Evolutionary conservation across 352 stramenopile genomes (phyloP).

Genomic region (Chrysophaeum taylorii): DNA sequence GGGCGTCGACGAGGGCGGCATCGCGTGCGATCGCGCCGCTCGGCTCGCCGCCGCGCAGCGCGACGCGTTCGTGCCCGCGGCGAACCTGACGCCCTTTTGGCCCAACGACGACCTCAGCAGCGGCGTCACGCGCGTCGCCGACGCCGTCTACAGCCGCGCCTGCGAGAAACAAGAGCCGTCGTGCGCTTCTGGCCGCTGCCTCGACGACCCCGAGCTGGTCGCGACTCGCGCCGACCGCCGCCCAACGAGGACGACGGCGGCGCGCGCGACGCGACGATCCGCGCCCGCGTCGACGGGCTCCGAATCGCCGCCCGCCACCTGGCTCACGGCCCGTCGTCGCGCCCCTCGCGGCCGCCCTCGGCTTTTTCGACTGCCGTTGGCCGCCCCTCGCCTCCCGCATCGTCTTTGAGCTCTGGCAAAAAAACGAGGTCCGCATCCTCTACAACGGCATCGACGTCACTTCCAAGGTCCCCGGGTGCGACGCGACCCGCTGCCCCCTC

Average conservation of each 20-base stretch:
- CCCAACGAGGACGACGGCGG: not conserved
- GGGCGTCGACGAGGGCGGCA: not conserved
- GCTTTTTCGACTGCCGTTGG: not conserved
- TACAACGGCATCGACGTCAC: not conserved
- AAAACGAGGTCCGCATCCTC: not conserved
- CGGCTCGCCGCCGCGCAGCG: not conserved
- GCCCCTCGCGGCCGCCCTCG: not conserved
- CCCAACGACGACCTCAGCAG: no score
- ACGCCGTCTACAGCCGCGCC: not conserved
- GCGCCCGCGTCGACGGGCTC: no score
- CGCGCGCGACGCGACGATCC: not conserved
- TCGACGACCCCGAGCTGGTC: not conserved
- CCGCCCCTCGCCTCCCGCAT: slow-evolving; percentile 8
- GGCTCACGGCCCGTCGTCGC: slow-evolving; percentile 1
- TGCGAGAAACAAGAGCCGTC: not conserved
- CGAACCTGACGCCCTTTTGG: no score
- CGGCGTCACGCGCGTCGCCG: not conserved
- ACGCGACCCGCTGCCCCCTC: slow-evolving; percentile 8
- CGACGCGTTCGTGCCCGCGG: not conserved
- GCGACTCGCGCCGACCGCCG: not conserved
- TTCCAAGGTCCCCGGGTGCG: not conserved
- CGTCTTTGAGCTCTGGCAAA: not conserved
- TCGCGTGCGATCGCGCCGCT: not conserved
- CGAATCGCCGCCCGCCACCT: not conserved
- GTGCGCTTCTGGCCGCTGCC: not conserved